Base-by-base conservation (phyloP, 2,329 filamentous ascomycete genomes). In the Stachybotrys elegans region DNA sequence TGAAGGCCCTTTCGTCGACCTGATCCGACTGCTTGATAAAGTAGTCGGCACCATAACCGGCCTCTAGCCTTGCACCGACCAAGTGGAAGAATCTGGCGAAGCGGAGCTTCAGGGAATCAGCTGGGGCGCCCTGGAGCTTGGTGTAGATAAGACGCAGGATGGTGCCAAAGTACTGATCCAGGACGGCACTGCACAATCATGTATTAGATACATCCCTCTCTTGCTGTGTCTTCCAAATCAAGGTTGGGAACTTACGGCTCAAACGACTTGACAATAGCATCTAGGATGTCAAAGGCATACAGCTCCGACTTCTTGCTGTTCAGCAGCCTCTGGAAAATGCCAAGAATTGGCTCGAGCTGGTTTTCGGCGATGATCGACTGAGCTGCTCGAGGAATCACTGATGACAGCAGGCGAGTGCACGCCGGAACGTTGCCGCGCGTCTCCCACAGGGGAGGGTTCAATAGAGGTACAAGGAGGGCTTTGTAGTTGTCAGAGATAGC, bases 41-140 rank as follows among this genome's bases (percentile, higher is more conserved):
- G 70, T 89, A 95, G 66, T 98, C 93, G 7, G 90, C 80, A 39
- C 92, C 93, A 46, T 93, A 81, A n/a, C 90, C 89, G 52, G 81
- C 80, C 50, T 93, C 85, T 25, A 86, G 63, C 32, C 81, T 78
- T 16, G 90, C 88, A 22, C 88, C 88, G 43, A 97, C 79, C 50
- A 96, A 83, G 65, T 98, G 92, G 64, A 94, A 98, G 73, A 98
- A 94, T 25, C 90, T 85, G 43, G 91, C 86, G 62, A 98, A 96
- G 43, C 90, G 85, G 43, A 88, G 72, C 56, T 90, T 86, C 66
- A 95, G 86, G 38, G 82, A 86, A 56, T 97, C 92, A 0, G 91
- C 72, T 6, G 76, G 71, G 27, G 67, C 71, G 37, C 84, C 69
- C 78, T 93, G 67, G 68, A 88, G 69, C 73, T 84, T 72, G 71